Evolutionary conservation across 106 monocot species (phyloP), one percentile per base, ranked within the genome.

Genomic region (Alisma plantagoaquatica): DNA sequence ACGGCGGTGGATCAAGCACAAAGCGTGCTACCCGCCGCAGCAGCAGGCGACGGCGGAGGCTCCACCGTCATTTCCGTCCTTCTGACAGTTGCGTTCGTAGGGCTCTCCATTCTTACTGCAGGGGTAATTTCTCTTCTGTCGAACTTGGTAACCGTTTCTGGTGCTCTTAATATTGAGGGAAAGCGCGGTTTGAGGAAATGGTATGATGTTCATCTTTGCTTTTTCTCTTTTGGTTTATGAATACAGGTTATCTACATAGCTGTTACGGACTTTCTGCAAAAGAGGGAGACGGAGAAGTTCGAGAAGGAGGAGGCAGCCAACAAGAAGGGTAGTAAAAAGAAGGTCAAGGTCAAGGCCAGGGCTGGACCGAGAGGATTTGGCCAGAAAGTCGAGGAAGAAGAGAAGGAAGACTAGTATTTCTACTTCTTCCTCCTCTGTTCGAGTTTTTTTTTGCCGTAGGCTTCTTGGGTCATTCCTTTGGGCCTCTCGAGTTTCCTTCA

Each of bases 271-370:
- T 92, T 79, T 60, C 57, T 92, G 64, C 77, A 74, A 68, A 92
- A 92, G 50, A 80, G 86, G 33, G 83, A 87, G 60, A 80, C 57
- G 56, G 92, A 92, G 11, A 86, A 87, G 69, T 92, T 92, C 33
- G 92, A 87, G 74, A 87, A 83, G 57, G 82, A 78, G 46, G 91
- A 85, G 70, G 61, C 63, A 21, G 79, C 70, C 23, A 75, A 67
- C 22, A 75, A 69, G 65, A 93, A 92, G 73, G 68, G 67, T 6
- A 63, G 63, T 15, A 61, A 49, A 49, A 92, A 72, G 76, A 83
- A 72, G 38, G 49, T 27, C 22, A 83, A 70, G 55, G 72, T 58
- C 17, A 77, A 43, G 61, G 73, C 74, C 15, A 68, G 64, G 53
- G 29, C 67, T 30, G 76, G 79, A 7, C 83, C 77, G 1, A 76